Evolutionary conservation across 129 eudicot species (phyloP), one percentile per base, ranked within the genome.

Genomic region (Helianthus annuus): DNA sequence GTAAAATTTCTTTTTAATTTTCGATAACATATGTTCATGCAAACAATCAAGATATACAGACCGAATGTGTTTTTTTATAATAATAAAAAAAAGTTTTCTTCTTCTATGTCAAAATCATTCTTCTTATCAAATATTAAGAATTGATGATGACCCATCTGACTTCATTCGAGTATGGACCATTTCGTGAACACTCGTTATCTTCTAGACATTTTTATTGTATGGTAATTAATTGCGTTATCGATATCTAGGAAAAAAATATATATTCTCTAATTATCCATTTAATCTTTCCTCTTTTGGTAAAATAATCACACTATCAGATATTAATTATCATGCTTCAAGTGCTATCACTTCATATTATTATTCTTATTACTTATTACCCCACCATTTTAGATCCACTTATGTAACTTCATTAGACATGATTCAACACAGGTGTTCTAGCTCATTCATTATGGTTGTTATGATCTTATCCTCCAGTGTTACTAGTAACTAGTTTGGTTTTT

Each of bases 311-410:
- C 13, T 49, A 27, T 52, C 27, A 13, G 9, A 51, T 3, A 13
- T 45, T 17, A 76, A 13, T 45, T 17, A 76, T 67, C 69, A 70
- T 52, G 76, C 71, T 69, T 78, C 59, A 51, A 77, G 81, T 77
- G 81, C 49, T 40, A 77, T 77, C 81, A 69, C 39, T 61, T 77
- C 72, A 24, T 60, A 69, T 27, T 27, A 27, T 27, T 27, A 27
- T 27, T 27, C 0, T 27, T 27, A 27, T 27, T 27, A 27, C 3
- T 27, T 8, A 40, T 40, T 40, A 38, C 73, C 56, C 79, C 68
- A 78, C 60, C 67, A 70, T 52, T 16, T 59, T 48, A 10, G 32
- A 32, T 36, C 72, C 72, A 78, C 73, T 42, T 46, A 64, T 40
- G 63, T 2, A 27, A 69, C 64, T 24, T 40, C 39, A 69, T 49